These are phyloP conservation scores for Bondarzewia mesenterica DNA, from an alignment of 1,284 basidiomycete species.

Conservation along the genomic window DNA sequence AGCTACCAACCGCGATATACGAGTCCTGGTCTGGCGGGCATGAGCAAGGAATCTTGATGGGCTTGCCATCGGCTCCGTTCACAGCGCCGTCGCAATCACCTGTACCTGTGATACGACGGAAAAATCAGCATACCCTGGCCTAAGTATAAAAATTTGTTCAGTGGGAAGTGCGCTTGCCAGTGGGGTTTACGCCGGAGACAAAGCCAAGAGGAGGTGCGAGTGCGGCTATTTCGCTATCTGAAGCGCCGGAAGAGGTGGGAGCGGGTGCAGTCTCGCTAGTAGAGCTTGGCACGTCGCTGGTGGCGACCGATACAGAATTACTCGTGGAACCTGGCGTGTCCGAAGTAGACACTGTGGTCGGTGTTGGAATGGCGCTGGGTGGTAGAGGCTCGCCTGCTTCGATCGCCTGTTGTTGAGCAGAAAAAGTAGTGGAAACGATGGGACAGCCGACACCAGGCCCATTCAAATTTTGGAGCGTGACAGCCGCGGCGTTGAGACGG, in stretches of 20 bases:
- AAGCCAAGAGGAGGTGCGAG: constrained; percentile 11
- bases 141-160: constrained; percentile 6
- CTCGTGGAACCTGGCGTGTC: not conserved
- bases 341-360: not conserved
- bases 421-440: constrained; percentile 20
- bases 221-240: constrained; percentile 3
- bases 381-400: constrained; percentile 1
- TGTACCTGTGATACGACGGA: constrained; percentile 9
- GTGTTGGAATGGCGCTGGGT: not conserved
- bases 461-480: constrained; percentile 23
- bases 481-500: constrained; percentile 34
- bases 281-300: not conserved
- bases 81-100: constrained; percentile 21
- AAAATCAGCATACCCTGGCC: constrained; percentile 22
- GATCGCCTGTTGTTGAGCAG: constrained; percentile 19
- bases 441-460: constrained; percentile 25
- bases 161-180: constrained; percentile 8
- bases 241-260: not conserved
- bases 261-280: not conserved
- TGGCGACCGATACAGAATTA: not conserved
- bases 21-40: constrained; percentile 35
- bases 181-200: constrained; percentile 21
- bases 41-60: constrained; percentile 50
- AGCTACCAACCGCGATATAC: constrained; percentile 22
- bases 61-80: constrained; percentile 40